These are phyloP conservation scores for Saturnispora ahearnii DNA, from an alignment of 805 yeast genomes.

Conservation along the genomic window DNA sequence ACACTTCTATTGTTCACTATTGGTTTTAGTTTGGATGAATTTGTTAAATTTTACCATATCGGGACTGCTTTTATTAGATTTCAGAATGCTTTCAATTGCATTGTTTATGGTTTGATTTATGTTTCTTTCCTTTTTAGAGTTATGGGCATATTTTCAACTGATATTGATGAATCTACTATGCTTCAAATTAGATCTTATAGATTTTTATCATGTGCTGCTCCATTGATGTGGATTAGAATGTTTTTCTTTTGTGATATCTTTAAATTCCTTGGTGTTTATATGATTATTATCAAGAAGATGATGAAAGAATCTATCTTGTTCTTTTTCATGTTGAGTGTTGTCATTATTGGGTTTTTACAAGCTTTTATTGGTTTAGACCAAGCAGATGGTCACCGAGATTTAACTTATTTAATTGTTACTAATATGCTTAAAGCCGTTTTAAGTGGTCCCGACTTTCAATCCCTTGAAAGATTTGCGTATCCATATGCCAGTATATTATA, in stretches of 20 bases:
- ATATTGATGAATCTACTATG: constrained; percentile 18
- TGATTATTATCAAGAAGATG: constrained; percentile 76
- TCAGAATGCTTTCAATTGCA: constrained; percentile 71
- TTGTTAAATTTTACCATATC: constrained; percentile 63
- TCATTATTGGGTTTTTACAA: constrained; percentile 74
- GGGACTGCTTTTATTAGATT: constrained; percentile 66
- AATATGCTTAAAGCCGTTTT: constrained; percentile 64
- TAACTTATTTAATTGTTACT: constrained; percentile 53
- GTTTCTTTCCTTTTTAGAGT: constrained; percentile 49
- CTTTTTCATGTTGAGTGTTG: constrained; percentile 61
- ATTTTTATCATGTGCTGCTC: constrained; percentile 70
- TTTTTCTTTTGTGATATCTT: constrained; percentile 70
- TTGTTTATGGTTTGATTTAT: constrained; percentile 48
- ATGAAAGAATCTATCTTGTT: constrained; percentile 81
- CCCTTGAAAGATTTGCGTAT: constrained; percentile 64
- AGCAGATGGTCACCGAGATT: constrained; percentile 76
- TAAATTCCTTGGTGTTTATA: constrained; percentile 79
- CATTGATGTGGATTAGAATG: constrained; percentile 77
- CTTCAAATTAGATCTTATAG: constrained; percentile 43
- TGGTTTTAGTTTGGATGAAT: constrained; percentile 61
- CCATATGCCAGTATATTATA: constrained; percentile 80
- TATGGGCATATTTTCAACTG: constrained; percentile 28
- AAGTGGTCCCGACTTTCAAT: constrained; percentile 64
- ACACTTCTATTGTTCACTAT: constrained; percentile 56
- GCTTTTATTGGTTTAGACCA: constrained; percentile 83